A percentile compares a stretch with the other conserved stretches of the same genome.
Evolutionary conservation across 73 alveolate genomes (phyloP).

Genomic region (Tetrahymena thermophila): DNA sequence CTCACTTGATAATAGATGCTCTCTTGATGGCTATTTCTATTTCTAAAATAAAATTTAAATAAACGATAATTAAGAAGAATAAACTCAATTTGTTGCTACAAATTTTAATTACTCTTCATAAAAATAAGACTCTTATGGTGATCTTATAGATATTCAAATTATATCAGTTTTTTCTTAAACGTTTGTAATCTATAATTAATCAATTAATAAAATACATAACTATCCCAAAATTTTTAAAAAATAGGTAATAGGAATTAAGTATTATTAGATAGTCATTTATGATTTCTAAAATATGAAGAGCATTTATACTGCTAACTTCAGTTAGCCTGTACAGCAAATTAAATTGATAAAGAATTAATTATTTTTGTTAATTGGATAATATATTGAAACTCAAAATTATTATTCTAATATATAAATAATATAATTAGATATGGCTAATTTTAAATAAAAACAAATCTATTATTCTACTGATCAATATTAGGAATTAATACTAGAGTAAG

Average conservation of each 20-base stretch:
- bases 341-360: too few relatives aligned
- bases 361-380: neutral
- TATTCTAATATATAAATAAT: neutral
- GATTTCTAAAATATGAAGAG: neutral
- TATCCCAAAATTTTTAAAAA: too few relatives aligned
- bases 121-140: neutral
- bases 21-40: neutral
- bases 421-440: neutral
- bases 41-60: neutral
- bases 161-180: neutral
- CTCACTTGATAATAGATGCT: neutral
- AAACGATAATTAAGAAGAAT: too few relatives aligned
- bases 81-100: neutral
- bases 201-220: too few relatives aligned
- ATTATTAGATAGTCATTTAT: neutral
- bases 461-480: neutral
- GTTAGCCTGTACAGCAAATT: neutral
- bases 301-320: too few relatives aligned
- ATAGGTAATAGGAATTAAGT: neutral
- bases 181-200: neutral
- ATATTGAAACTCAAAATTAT: too few relatives aligned
- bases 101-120: neutral
- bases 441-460: too few relatives aligned
- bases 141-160: too few relatives aligned
- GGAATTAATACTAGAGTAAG: neutral